These are phyloP conservation scores for Parietichytrium sp. DNA, from an alignment of 108 stramenopile genomes.

Conservation along the genomic window DNA sequence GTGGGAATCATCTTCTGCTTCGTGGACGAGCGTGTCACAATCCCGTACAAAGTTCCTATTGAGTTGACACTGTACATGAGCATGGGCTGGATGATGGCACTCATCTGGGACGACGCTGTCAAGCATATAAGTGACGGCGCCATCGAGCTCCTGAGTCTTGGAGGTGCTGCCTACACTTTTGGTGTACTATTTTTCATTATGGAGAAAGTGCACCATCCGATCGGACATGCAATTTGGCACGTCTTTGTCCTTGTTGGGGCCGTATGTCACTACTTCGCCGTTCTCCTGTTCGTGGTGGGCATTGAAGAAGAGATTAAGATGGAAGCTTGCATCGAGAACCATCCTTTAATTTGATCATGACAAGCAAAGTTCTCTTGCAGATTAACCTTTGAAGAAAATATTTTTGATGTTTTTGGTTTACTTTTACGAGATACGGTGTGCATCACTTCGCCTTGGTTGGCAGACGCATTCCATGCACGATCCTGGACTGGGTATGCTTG, in stretches of 20 bases:
- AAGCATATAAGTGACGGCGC: neutral
- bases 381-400: too few species aligned
- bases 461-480: too few species aligned
- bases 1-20: slow-evolving; percentile 48
- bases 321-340: too few species aligned
- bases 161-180: slow-evolving; percentile 54
- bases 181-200: slow-evolving; percentile 59
- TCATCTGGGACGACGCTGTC: slow-evolving; percentile 45
- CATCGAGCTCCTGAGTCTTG: slow-evolving; percentile 41
- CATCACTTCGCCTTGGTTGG: too few species aligned
- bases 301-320: slow-evolving; percentile 17
- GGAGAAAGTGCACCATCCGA: slow-evolving; percentile 53
- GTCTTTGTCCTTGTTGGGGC: slow-evolving; percentile 59
- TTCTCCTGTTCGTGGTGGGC: slow-evolving; percentile 56
- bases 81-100: slow-evolving; percentile 56
- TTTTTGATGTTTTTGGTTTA: too few species aligned
- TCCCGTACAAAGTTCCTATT: neutral
- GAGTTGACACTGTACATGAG: slow-evolving; percentile 51
- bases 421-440: too few species aligned
- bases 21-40: neutral
- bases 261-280: slow-evolving; percentile 58
- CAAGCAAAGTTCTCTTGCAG: too few species aligned
- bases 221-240: slow-evolving; percentile 62
- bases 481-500: too few species aligned
- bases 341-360: too few species aligned